Conservation (phyloP, 176 grass and related monocot species). For the Microstegium vimineum region DNA sequence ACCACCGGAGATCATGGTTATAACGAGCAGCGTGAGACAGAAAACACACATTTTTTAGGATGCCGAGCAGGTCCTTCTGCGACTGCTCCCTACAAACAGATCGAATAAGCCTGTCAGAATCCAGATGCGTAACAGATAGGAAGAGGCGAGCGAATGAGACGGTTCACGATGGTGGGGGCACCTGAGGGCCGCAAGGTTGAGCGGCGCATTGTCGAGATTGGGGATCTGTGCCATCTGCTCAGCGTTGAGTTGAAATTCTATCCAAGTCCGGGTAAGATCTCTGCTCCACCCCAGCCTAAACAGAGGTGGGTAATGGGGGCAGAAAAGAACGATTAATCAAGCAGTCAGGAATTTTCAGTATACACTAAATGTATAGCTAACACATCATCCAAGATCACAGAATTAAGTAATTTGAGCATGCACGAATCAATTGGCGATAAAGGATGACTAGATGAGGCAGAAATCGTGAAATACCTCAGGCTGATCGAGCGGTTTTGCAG, state of each 20-base stretch:
- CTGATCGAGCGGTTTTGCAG: background rate
- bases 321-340: background rate
- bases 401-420: background rate
- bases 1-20: background rate
- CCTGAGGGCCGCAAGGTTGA: slow-evolving; percentile 73
- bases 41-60: slow-evolving; percentile 65
- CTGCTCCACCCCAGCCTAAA: background rate
- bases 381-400: background rate
- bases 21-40: background rate
- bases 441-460: background rate
- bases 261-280: background rate
- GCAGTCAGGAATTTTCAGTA: background rate
- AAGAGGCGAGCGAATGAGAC: background rate
- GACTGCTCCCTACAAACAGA: slow-evolving; percentile 68
- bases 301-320: background rate
- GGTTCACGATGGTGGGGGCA: background rate
- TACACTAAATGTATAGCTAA: background rate
- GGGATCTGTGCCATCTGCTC: slow-evolving; percentile 86
- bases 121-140: background rate
- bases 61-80: slow-evolving; percentile 75
- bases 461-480: background rate
- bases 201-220: slow-evolving; percentile 71
- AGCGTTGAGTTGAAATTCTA: background rate
- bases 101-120: background rate
- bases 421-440: background rate